phyloP scores from a whole-genome alignment of 2,329 filamentous ascomycete genomes.

The Dryadomyces quercivorus region DNA sequence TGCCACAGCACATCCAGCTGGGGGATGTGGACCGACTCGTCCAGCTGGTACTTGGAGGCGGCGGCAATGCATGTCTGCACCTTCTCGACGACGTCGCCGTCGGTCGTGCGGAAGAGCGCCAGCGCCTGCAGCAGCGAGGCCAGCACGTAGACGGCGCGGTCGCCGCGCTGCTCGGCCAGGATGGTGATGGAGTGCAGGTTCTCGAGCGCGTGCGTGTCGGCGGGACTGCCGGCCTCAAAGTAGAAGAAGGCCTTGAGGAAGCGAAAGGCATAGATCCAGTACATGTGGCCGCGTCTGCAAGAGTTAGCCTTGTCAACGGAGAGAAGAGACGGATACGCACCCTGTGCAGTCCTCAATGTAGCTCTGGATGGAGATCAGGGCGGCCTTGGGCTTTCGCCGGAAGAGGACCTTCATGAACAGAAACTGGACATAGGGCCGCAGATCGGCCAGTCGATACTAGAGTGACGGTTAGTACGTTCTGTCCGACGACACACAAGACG shows the following conservation, averaged over 20 bases:
- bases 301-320: not conserved
- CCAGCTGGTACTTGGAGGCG: slow-evolving; percentile 57
- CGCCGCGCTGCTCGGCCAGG: slow-evolving; percentile 47
- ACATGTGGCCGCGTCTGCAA: slow-evolving; percentile 44
- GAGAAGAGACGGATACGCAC: slow-evolving; percentile 24
- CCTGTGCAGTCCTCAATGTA: slow-evolving; percentile 57
- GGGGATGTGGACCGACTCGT: slow-evolving; percentile 48
- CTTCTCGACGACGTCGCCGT: slow-evolving; percentile 54
- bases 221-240: slow-evolving; percentile 44
- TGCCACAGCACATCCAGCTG: slow-evolving; percentile 56
- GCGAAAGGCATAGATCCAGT: slow-evolving; percentile 68
- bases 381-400: slow-evolving; percentile 58
- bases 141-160: slow-evolving; percentile 52
- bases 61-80: slow-evolving; percentile 65
- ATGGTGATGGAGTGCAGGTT: slow-evolving; percentile 52
- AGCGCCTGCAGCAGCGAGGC: slow-evolving; percentile 58
- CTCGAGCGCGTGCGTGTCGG: slow-evolving; percentile 53
- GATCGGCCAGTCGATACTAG: slow-evolving; percentile 45
- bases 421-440: slow-evolving; percentile 70
- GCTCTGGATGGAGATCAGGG: slow-evolving; percentile 58
- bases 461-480: not conserved
- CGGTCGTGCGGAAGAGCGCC: slow-evolving; percentile 51
- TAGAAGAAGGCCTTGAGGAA: slow-evolving; percentile 61
- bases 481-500: not conserved
- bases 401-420: slow-evolving; percentile 58